Percentiles rank a stretch among this genome's conserved stretches.
Evolutionary conservation across 2,329 filamentous ascomycete species (phyloP).

Genomic region (Fulvia fulva): DNA sequence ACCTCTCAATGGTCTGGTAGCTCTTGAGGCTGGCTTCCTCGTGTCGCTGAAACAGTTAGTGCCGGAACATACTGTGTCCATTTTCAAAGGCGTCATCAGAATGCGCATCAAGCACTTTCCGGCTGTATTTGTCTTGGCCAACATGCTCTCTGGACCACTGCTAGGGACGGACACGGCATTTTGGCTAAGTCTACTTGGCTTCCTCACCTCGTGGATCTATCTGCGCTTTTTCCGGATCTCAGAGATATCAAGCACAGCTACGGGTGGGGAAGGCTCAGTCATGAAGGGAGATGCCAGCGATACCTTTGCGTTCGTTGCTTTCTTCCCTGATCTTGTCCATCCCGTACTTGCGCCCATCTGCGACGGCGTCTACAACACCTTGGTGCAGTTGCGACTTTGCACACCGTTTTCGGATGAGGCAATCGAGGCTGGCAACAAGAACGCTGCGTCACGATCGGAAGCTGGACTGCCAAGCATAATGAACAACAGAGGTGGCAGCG

Average conservation of each 20-base stretch:
- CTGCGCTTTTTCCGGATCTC: constrained; percentile 87
- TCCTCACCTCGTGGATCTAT: constrained; percentile 89
- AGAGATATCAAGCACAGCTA: constrained; percentile 42
- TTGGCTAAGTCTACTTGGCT: constrained; percentile 74
- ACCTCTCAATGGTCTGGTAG: constrained; percentile 81
- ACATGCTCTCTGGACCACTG: constrained; percentile 61
- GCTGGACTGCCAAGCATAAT: constrained; percentile 58
- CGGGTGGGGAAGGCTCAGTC: constrained; percentile 47
- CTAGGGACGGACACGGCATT: constrained; percentile 71
- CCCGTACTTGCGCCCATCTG: constrained; percentile 71
- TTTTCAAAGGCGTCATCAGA: constrained; percentile 83
- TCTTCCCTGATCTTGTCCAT: constrained; percentile 84
- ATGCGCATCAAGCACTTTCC: constrained; percentile 81
- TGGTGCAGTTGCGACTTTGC: constrained; percentile 74
- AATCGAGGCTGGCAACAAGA: constrained; percentile 67
- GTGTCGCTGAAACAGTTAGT: constrained; percentile 97
- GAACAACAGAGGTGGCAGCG: constrained; percentile 44
- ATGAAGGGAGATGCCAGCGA: constrained; percentile 91
- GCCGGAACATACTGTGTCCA: constrained; percentile 91
- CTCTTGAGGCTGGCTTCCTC: constrained; percentile 87
- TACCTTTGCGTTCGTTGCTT: constrained; percentile 91
- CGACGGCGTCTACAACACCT: constrained; percentile 66
- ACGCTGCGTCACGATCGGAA: constrained; percentile 63
- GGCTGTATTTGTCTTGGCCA: constrained; percentile 69
- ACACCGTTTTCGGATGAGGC: constrained; percentile 81